These are phyloP conservation scores for Trypanosoma mega DNA, from an alignment of 208 protist species.

Conservation along the genomic window DNA sequence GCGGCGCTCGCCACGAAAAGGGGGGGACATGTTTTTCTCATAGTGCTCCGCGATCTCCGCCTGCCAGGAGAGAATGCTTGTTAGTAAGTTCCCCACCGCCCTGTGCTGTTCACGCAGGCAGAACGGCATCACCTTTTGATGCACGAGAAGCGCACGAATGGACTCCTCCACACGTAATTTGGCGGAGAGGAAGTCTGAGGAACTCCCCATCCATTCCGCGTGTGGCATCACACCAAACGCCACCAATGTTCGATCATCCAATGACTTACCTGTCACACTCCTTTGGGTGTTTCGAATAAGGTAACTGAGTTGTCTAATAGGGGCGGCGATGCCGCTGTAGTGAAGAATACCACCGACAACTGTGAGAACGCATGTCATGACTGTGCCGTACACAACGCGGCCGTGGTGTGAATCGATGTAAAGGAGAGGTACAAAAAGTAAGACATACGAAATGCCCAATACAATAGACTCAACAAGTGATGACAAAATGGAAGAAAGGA, in stretches of 20 bases:
- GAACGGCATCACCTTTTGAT: background rate
- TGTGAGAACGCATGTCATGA: slow-evolving; percentile 51
- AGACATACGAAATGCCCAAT: slow-evolving; percentile 30
- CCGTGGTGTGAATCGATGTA: slow-evolving; percentile 25
- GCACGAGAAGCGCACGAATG: too few species aligned
- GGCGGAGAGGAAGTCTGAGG: too few species aligned
- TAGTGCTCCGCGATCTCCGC: background rate
- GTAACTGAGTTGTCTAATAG: slow-evolving; percentile 30
- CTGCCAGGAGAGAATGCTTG: background rate
- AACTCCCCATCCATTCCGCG: too few species aligned
- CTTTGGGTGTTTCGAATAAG: background rate
- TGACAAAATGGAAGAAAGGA: slow-evolving; percentile 20
- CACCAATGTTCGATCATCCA: too few species aligned
- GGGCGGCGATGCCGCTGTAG: slow-evolving; percentile 41
- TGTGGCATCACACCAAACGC: too few species aligned
- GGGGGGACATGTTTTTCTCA: too few species aligned
- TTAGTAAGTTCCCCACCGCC: background rate
- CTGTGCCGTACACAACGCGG: slow-evolving; percentile 37
- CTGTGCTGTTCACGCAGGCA: background rate
- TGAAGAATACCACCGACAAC: slow-evolving; percentile 40
- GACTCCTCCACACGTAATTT: too few species aligned
- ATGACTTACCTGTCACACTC: too few species aligned
- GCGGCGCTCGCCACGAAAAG: too few species aligned
- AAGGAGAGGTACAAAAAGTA: slow-evolving; percentile 50
- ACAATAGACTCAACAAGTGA: slow-evolving; percentile 28